Conservation (phyloP, 1,284 basidiomycete species). For the Rhodofomes roseus region DNA sequence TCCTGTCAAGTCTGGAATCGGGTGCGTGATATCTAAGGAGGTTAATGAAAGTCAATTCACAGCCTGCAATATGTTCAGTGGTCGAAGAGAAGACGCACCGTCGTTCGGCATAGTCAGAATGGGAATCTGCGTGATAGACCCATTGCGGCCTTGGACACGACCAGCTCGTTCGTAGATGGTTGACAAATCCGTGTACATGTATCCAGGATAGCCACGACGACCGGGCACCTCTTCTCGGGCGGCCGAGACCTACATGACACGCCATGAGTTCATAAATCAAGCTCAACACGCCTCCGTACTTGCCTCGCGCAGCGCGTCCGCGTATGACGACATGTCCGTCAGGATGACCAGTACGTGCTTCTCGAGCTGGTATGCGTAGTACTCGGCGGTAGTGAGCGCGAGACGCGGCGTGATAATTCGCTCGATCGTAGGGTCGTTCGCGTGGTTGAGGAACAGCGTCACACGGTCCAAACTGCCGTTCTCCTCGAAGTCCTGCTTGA, state of each 20-base stretch:
- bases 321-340: conserved; percentile 99
- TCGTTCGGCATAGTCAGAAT: conserved; percentile 99
- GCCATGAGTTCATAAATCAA: conserved; percentile 2
- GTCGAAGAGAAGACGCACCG: conserved; percentile 48
- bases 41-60: not conserved
- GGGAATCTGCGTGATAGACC: conserved; percentile 99
- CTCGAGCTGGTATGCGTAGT: conserved; percentile 99
- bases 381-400: conserved; percentile 97
- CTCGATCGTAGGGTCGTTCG: conserved; percentile 99
- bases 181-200: conserved; percentile 99
- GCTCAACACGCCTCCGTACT: conserved; percentile 10
- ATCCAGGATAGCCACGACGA: conserved; percentile 98
- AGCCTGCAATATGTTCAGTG: not conserved
- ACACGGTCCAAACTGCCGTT: conserved; percentile 98
- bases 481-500: conserved; percentile 99
- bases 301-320: conserved; percentile 95
- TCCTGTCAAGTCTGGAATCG: conserved; percentile 98
- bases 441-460: conserved; percentile 97
- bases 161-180: conserved; percentile 99
- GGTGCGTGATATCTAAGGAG: conserved; percentile 92
- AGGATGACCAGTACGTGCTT: conserved; percentile 99
- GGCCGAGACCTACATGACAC: conserved; percentile 74
- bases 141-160: conserved; percentile 96
- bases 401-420: conserved; percentile 99
- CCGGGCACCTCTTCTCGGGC: conserved; percentile 99